Evolutionary conservation across 2,329 filamentous ascomycete species (phyloP).

Genomic region (Coniella lustricola): DNA sequence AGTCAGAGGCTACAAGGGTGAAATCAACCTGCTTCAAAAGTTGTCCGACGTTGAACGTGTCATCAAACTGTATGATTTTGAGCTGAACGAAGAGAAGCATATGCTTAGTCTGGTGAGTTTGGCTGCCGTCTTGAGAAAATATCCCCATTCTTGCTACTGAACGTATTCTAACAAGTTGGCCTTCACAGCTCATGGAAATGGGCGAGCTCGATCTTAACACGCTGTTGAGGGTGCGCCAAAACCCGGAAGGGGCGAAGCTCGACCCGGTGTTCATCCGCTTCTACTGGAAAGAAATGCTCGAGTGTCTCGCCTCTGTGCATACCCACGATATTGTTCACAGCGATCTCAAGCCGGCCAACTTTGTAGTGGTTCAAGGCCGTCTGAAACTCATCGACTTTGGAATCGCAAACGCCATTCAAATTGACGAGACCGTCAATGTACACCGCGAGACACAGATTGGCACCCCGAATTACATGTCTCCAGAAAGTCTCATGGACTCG

Average conservation of each 20-base stretch:
- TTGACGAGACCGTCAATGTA: conserved; percentile 92
- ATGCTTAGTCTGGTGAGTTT: conserved; percentile 70
- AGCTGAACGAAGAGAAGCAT: conserved; percentile 88
- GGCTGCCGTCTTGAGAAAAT: too few species aligned
- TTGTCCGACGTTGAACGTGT: conserved; percentile 82
- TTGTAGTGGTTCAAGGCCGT: conserved; percentile 81
- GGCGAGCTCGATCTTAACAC: conserved; percentile 90
- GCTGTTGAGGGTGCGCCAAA: conserved; percentile 67
- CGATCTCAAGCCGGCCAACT: conserved; percentile 95
- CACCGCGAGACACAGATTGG: conserved; percentile 93
- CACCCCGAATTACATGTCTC: conserved; percentile 98
- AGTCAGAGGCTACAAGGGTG: conserved; percentile 83
- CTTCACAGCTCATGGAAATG: conserved; percentile 79
- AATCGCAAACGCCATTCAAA: conserved; percentile 94
- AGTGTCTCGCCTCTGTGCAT: conserved; percentile 87
- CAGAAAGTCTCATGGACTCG: conserved; percentile 84
- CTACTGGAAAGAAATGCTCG: conserved; percentile 99
- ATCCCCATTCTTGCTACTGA: neutral
- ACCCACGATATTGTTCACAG: conserved; percentile 90
- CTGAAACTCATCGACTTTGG: conserved; percentile 98
- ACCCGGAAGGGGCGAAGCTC: conserved; percentile 65
- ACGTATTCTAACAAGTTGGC: conserved; percentile 4
- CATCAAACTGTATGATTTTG: conserved; percentile 83
- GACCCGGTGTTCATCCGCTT: conserved; percentile 90
- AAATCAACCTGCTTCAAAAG: conserved; percentile 84